Conservation (phyloP, 2,329 filamentous ascomycete species). For the Pyricularia pennisetigena region DNA sequence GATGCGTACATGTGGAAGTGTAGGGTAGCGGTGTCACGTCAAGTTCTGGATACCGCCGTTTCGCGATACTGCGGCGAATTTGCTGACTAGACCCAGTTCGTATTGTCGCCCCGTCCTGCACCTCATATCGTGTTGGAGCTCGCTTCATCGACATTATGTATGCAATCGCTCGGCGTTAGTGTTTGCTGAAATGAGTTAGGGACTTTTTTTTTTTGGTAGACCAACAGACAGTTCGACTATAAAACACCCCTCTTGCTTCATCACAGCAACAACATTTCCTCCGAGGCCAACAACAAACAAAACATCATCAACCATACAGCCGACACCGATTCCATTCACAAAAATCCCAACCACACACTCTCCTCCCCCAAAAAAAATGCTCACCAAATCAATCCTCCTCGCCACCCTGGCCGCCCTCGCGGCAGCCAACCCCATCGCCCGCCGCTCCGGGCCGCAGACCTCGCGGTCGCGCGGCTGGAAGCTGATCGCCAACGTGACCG, state of each 20-base stretch:
- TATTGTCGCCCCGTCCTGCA: not conserved
- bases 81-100: not conserved
- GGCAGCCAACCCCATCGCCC: not conserved
- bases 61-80: not conserved
- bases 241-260: not conserved
- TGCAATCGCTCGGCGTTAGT: not conserved
- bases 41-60: not conserved
- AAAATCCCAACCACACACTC: not conserved
- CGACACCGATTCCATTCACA: not conserved
- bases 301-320: not conserved
- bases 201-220: too few species aligned
- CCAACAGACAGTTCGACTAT: not conserved
- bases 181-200: not conserved
- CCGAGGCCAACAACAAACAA: not conserved
- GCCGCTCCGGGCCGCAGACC: conserved; percentile 1
- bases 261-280: not conserved
- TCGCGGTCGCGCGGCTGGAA: conserved; percentile 5
- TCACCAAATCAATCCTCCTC: not conserved
- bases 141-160: not conserved
- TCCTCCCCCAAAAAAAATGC: not conserved
- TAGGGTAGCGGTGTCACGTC: not conserved
- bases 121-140: not conserved
- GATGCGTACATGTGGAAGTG: not conserved
- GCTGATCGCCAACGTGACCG: conserved; percentile 26
- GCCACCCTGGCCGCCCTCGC: conserved; percentile 1